phyloP scores from a whole-genome alignment of 345 rosid genomes.

The Lenwebbia sp. region DNA sequence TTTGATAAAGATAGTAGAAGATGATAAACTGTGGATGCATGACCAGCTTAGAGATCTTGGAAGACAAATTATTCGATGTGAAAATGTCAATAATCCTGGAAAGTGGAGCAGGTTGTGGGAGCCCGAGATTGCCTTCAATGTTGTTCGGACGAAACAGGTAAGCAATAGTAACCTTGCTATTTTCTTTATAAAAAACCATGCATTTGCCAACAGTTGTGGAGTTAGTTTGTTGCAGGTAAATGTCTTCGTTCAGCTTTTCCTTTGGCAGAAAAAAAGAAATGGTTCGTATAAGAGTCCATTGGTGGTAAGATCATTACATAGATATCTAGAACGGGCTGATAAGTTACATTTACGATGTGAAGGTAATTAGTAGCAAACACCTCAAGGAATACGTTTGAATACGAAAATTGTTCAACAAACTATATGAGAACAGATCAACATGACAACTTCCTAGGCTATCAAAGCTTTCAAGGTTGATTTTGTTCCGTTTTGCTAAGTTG shows the following conservation, averaged over 20 bases:
- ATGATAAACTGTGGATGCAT: not conserved
- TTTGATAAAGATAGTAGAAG: not conserved
- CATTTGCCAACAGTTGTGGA: not conserved
- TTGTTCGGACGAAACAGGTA: not conserved
- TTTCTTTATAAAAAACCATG: not conserved
- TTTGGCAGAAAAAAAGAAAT: not conserved
- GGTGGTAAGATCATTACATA: too few species aligned
- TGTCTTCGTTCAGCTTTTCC: not conserved
- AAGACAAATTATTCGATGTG: not conserved
- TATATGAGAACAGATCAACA: not conserved
- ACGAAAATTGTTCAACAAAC: not conserved
- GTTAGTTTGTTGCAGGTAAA: not conserved
- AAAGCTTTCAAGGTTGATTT: not conserved
- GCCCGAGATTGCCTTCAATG: not conserved
- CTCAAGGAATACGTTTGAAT: fast-evolving
- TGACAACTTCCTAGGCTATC: not conserved
- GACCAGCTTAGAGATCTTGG: not conserved
- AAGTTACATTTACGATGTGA: not conserved
- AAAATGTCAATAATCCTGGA: not conserved
- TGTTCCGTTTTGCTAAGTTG: not conserved
- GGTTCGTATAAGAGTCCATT: not conserved
- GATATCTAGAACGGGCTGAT: too few species aligned
- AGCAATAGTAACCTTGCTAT: not conserved
- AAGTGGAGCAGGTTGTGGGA: not conserved
- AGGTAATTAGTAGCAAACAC: not conserved